Evolutionary conservation across 306 rosid species (phyloP).

Genomic region (Styphnolobium japonicum): DNA sequence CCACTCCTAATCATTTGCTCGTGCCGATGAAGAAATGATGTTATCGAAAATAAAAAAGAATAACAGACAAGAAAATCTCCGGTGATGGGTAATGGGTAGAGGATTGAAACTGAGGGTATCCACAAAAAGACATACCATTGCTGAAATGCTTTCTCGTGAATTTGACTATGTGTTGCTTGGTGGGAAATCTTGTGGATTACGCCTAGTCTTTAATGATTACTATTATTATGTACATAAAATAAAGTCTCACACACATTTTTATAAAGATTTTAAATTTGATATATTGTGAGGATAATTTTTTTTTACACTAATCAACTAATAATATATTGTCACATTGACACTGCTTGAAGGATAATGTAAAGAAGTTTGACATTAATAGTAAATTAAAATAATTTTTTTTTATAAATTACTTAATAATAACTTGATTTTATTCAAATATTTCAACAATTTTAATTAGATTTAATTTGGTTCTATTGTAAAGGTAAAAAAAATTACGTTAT

Average conservation of each 20-base stretch:
- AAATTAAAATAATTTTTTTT: no score
- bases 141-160: conserved; percentile 13
- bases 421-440: no score
- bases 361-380: no score
- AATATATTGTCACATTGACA: no score
- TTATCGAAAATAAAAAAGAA: neutral
- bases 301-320: no score
- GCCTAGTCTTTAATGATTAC: conserved; percentile 6
- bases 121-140: neutral
- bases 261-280: no score
- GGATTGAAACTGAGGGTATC: neutral
- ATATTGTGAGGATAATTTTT: no score
- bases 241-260: neutral
- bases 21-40: conserved; percentile 43
- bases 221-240: neutral
- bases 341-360: no score
- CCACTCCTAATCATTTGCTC: conserved; percentile 35
- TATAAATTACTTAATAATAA: no score
- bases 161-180: neutral
- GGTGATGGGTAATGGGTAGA: neutral
- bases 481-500: no score
- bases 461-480: no score
- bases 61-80: neutral
- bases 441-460: no score
- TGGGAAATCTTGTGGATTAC: conserved; percentile 7